Evolutionary conservation across 2,329 filamentous ascomycete species (phyloP).

Genomic region (Aspergillus phoenicis): DNA sequence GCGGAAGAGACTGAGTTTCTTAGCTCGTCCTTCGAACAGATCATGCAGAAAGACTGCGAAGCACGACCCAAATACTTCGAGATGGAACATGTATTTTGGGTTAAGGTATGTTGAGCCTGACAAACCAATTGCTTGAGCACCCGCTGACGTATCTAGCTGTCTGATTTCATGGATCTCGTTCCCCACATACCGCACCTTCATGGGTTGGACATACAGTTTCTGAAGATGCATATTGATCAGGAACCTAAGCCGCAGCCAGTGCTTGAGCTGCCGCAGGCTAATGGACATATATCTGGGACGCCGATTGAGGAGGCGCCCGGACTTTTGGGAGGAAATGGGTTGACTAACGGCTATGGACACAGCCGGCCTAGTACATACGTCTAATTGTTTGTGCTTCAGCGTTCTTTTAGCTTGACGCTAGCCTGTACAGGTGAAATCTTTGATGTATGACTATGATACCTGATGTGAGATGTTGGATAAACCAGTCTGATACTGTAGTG

Average conservation of each 20-base stretch:
- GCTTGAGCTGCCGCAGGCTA: constrained; percentile 28
- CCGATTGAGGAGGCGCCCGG: constrained; percentile 22
- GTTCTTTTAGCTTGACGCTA: constrained; percentile 21
- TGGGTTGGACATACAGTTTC: constrained; percentile 42
- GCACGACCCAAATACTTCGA: constrained; percentile 51
- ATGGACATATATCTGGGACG: constrained; percentile 32
- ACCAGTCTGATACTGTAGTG: neutral
- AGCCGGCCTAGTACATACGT: constrained; percentile 45
- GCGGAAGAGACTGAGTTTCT: constrained; percentile 42
- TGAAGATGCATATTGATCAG: constrained; percentile 45
- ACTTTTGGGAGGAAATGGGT: constrained; percentile 31
- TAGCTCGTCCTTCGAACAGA: constrained; percentile 41
- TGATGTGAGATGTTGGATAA: constrained; percentile 22
- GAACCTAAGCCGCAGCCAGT: constrained; percentile 32
- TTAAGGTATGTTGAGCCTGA: constrained; percentile 43
- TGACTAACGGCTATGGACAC: constrained; percentile 41
- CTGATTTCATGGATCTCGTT: constrained; percentile 54
- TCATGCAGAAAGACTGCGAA: constrained; percentile 46
- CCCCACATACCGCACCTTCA: constrained; percentile 52
- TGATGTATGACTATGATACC: constrained; percentile 50
- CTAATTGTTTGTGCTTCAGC: constrained; percentile 34
- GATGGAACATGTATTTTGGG: constrained; percentile 56
- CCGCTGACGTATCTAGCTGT: constrained; percentile 37
- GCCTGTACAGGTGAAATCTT: constrained; percentile 35
- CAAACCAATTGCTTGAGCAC: neutral